Evolutionary conservation across 805 yeast genomes (phyloP).

Genomic region (Cyberlindnera galapagoensis): DNA sequence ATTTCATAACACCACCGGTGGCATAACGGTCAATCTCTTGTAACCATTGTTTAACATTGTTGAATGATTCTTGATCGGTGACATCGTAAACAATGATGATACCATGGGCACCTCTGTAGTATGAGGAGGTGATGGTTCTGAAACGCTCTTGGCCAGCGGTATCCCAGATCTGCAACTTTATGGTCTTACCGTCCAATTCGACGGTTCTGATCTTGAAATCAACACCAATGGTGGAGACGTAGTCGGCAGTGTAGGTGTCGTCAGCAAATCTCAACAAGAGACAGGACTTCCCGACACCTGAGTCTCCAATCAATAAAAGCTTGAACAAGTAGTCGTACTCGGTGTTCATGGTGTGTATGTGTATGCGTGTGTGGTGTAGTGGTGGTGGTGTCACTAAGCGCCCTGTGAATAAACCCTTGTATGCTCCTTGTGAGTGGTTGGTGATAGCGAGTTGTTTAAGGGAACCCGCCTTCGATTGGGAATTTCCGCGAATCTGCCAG

Average conservation of each 20-base stretch:
- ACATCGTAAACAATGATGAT: slow-evolving; percentile 97
- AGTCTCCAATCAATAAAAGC: slow-evolving; percentile 91
- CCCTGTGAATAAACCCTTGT: no score
- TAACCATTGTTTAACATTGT: slow-evolving; percentile 96
- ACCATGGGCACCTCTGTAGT: slow-evolving; percentile 98
- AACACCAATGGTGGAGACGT: slow-evolving; percentile 96
- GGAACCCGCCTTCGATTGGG: no score
- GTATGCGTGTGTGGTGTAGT: no score
- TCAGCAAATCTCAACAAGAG: slow-evolving; percentile 92
- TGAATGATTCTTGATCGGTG: slow-evolving; percentile 93
- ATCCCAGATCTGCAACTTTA: slow-evolving; percentile 98
- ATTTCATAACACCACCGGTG: slow-evolving; percentile 93
- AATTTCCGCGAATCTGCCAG: no score
- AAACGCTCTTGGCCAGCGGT: slow-evolving; percentile 99
- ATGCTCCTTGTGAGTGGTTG: no score
- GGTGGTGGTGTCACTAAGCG: no score
- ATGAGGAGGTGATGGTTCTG: slow-evolving; percentile 94
- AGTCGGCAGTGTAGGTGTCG: slow-evolving; percentile 94
- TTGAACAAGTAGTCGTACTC: slow-evolving; percentile 98
- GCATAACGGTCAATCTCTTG: slow-evolving; percentile 98
- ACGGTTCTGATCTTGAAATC: slow-evolving; percentile 87
- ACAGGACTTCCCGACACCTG: slow-evolving; percentile 98
- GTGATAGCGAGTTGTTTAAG: no score
- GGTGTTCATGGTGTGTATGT: no score
- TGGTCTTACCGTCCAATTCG: slow-evolving; percentile 94